phyloP scores from a whole-genome alignment of 2,329 filamentous ascomycete genomes.

The Tolypocladium inflatum region DNA sequence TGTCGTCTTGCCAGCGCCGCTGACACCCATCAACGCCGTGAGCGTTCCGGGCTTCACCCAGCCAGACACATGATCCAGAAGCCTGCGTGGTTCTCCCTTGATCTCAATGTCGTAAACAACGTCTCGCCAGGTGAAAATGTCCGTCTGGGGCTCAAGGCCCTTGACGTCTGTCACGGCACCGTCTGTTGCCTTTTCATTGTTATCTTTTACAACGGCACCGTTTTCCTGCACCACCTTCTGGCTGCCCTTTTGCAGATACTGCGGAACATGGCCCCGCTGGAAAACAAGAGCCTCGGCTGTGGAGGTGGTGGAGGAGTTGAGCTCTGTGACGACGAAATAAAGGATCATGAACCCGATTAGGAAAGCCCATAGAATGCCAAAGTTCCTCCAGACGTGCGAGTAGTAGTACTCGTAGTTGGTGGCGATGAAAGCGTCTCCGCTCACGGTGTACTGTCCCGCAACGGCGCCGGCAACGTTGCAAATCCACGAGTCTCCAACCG shows the following conservation, averaged over 20 bases:
- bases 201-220: slow-evolving; percentile 14
- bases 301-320: slow-evolving; percentile 53
- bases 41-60: slow-evolving; percentile 87
- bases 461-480: slow-evolving; percentile 45
- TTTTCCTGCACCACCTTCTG: slow-evolving; percentile 19
- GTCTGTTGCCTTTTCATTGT: slow-evolving; percentile 3
- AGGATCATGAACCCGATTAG: slow-evolving; percentile 55
- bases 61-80: slow-evolving; percentile 72
- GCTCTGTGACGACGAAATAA: slow-evolving; percentile 54
- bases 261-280: slow-evolving; percentile 41
- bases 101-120: slow-evolving; percentile 65
- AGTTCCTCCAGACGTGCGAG: slow-evolving; percentile 55
- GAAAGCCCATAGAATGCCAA: slow-evolving; percentile 56
- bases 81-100: slow-evolving; percentile 59
- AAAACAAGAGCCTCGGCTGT: slow-evolving; percentile 65
- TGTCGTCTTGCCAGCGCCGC: slow-evolving; percentile 33
- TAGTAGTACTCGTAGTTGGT: slow-evolving; percentile 46
- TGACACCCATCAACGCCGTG: slow-evolving; percentile 66
- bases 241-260: slow-evolving; percentile 23
- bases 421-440: slow-evolving; percentile 51
- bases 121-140: slow-evolving; percentile 70
- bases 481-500: slow-evolving; percentile 37
- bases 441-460: slow-evolving; percentile 42
- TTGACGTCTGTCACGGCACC: slow-evolving; percentile 12
- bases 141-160: slow-evolving; percentile 32